These are phyloP conservation scores for Limonium bicolor DNA, from an alignment of 148 eudicot genomes.

Conservation along the genomic window DNA sequence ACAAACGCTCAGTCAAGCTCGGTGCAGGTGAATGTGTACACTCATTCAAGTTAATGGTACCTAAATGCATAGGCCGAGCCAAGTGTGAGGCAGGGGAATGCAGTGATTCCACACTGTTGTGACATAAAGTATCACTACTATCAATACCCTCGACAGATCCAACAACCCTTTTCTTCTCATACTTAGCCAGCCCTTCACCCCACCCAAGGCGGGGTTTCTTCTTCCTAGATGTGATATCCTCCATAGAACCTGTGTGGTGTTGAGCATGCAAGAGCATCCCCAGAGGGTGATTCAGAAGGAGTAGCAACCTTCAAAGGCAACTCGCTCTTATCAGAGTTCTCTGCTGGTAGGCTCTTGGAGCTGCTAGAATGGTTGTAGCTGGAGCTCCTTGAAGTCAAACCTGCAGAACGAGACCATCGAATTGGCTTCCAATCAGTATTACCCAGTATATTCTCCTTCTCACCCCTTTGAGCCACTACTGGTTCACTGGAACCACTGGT, in stretches of 20 bases:
- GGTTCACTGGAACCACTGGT: constrained; percentile 19
- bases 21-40: too few relatives aligned
- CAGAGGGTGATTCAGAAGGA: constrained; percentile 38
- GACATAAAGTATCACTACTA: constrained; percentile 11
- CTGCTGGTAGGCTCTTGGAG: constrained; percentile 41
- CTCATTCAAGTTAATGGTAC: too few relatives aligned
- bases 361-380: constrained; percentile 50
- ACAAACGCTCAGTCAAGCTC: too few relatives aligned
- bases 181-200: constrained; percentile 97
- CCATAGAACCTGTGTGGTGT: constrained; percentile 25
- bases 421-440: constrained; percentile 62
- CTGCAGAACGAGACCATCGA: constrained; percentile 70
- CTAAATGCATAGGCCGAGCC: too few relatives aligned
- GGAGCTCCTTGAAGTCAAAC: constrained; percentile 53
- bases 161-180: constrained; percentile 79
- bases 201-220: constrained; percentile 92
- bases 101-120: constrained; percentile 19
- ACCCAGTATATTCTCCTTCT: constrained; percentile 36
- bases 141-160: constrained; percentile 45
- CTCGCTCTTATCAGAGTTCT: constrained; percentile 27
- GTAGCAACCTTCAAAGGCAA: constrained; percentile 20
- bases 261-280: constrained; percentile 31
- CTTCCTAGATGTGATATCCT: constrained; percentile 39
- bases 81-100: constrained; percentile 9
- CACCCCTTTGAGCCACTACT: constrained; percentile 25